Conservation (phyloP, 225 moss, liverwort and hornwort species). For the Marchantia polymorpha region DNA sequence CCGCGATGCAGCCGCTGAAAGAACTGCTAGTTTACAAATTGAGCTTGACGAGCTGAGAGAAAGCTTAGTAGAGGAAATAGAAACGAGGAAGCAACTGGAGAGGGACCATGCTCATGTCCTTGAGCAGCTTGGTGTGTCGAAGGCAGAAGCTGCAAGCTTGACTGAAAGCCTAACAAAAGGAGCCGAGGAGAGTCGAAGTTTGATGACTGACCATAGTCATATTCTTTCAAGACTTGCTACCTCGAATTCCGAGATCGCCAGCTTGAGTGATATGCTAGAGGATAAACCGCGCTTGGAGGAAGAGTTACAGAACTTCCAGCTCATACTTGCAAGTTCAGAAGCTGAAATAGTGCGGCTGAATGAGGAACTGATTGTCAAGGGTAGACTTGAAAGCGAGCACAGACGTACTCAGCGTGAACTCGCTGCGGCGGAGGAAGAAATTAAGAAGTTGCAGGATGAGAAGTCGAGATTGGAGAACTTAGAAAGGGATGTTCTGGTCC, state of each 20-base stretch:
- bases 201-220: slow-evolving; percentile 12
- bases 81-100: slow-evolving; percentile 18
- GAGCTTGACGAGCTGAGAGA: slow-evolving; percentile 18
- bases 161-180: slow-evolving; percentile 10
- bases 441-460: slow-evolving; percentile 14
- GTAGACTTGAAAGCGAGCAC: slow-evolving; percentile 8
- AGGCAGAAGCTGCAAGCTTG: slow-evolving; percentile 15
- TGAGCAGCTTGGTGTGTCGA: slow-evolving; percentile 5
- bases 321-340: slow-evolving; percentile 22
- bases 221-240: slow-evolving; percentile 8
- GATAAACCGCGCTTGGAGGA: slow-evolving; percentile 13
- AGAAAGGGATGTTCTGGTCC: background rate
- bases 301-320: slow-evolving; percentile 23
- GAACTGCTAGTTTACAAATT: slow-evolving; percentile 2
- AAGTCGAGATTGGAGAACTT: slow-evolving; percentile 22
- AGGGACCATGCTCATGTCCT: slow-evolving; percentile 17
- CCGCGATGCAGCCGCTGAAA: background rate
- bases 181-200: slow-evolving; percentile 21
- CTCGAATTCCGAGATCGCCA: slow-evolving; percentile 8
- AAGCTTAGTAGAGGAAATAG: slow-evolving; percentile 13
- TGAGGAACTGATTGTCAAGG: slow-evolving; percentile 18
- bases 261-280: slow-evolving; percentile 23
- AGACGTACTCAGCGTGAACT: slow-evolving; percentile 24
- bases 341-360: slow-evolving; percentile 21
- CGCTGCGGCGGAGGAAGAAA: slow-evolving; percentile 15